These are phyloP conservation scores for Aquilaria malaccensis DNA, from an alignment of 345 rosid species.

Conservation along the genomic window DNA sequence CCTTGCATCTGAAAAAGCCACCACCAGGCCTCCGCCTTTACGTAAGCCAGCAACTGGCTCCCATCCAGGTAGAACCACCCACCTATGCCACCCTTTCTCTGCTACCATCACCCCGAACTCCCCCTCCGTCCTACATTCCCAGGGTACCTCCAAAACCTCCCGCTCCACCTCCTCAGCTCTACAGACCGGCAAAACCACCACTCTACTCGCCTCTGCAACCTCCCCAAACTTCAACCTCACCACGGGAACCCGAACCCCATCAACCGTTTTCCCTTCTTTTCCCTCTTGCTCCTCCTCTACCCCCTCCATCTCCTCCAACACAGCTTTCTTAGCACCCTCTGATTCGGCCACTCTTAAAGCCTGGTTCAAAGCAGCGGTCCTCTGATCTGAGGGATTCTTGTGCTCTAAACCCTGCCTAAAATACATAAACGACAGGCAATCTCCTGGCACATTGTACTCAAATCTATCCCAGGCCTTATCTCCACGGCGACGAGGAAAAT, in stretches of 20 bases:
- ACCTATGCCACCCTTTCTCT: conserved; percentile 75
- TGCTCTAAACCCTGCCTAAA: conserved; percentile 68
- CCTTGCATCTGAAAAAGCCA: conserved; percentile 65
- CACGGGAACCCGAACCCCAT: conserved; percentile 43
- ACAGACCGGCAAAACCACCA: conserved; percentile 73
- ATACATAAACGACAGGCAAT: conserved; percentile 71
- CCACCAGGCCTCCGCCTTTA: conserved; percentile 53
- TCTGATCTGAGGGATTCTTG: conserved; percentile 37
- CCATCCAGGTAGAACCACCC: conserved; percentile 91
- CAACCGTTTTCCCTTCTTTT: conserved; percentile 21
- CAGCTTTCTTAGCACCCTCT: conserved; percentile 47
- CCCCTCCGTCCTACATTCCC: conserved; percentile 41
- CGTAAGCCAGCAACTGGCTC: conserved; percentile 32
- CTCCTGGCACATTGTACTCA: conserved; percentile 63
- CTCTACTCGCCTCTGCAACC: conserved; percentile 65
- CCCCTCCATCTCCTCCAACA: conserved; percentile 41
- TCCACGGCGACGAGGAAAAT: conserved; percentile 68
- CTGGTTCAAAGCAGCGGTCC: conserved; percentile 37
- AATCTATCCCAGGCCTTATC: conserved; percentile 52
- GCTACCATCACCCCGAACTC: conserved; percentile 73
- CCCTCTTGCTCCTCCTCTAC: conserved; percentile 19
- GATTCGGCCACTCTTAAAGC: conserved; percentile 61
- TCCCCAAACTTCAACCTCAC: conserved; percentile 72
- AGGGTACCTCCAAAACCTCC: conserved; percentile 62
- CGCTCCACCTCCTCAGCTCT: conserved; percentile 42